phyloP scores from a whole-genome alignment of 2,329 filamentous ascomycete genomes.

The Eutypella sp. region DNA sequence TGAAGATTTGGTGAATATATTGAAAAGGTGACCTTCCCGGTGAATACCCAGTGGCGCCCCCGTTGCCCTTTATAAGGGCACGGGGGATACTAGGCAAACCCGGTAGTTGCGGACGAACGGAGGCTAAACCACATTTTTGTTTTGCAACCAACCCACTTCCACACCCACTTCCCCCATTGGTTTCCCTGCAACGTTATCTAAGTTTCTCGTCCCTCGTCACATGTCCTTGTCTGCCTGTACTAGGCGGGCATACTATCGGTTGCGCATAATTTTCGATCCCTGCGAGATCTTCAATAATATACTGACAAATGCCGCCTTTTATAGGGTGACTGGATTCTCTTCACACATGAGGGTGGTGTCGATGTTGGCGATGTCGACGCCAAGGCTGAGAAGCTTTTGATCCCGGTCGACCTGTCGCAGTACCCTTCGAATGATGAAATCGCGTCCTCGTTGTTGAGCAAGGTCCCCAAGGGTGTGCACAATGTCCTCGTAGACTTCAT shows the following conservation, averaged over 20 bases:
- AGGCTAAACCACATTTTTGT: constrained; percentile 37
- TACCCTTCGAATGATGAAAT: constrained; percentile 97
- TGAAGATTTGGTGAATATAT: constrained; percentile 4
- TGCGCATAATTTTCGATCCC: constrained; percentile 8
- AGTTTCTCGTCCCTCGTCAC: not conserved
- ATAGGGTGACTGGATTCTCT: constrained; percentile 98
- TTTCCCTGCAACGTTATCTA: constrained; percentile 2
- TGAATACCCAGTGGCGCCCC: constrained; percentile 11
- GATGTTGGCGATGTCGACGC: constrained; percentile 98
- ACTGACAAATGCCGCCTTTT: too few relatives aligned
- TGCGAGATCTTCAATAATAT: too few relatives aligned
- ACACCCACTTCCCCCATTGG: constrained; percentile 15
- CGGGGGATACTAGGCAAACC: constrained; percentile 13
- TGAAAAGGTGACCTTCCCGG: constrained; percentile 6
- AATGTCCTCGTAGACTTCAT: constrained; percentile 99
- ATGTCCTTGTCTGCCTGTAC: too few relatives aligned
- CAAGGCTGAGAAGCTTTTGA: constrained; percentile 97
- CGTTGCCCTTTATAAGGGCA: constrained; percentile 18
- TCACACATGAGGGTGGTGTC: constrained; percentile 99
- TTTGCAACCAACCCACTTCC: constrained; percentile 18
- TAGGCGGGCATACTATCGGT: not conserved
- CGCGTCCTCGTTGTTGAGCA: constrained; percentile 76
- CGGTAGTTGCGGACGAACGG: constrained; percentile 36
- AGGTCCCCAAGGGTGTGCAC: constrained; percentile 92
- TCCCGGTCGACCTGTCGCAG: constrained; percentile 89